phyloP scores from a whole-genome alignment of 164 flowering plant species.

The Nymphaea colorata region DNA sequence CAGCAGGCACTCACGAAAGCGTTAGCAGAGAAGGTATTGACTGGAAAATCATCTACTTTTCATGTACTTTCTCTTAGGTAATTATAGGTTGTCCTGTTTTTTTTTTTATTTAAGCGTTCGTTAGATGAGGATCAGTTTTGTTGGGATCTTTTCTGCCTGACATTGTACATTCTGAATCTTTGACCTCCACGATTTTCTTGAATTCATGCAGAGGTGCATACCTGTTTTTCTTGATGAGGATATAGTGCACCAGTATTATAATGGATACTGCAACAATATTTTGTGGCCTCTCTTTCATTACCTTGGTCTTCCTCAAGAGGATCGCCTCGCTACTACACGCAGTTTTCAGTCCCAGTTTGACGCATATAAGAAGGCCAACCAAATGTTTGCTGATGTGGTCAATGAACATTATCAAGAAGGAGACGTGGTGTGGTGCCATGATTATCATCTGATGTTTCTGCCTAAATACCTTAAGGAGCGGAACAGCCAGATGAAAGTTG shows the following conservation, averaged over 20 bases:
- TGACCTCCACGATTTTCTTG: neutral
- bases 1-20: constrained; percentile 73
- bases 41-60: too few species aligned
- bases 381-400: constrained; percentile 94
- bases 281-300: constrained; percentile 95
- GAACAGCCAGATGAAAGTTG: constrained; percentile 83
- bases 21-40: constrained; percentile 75
- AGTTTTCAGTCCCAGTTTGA: constrained; percentile 93
- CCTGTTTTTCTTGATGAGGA: constrained; percentile 96
- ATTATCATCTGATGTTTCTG: constrained; percentile 91
- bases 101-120: neutral
- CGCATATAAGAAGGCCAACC: constrained; percentile 86
- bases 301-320: constrained; percentile 96
- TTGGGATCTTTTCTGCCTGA: neutral
- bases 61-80: too few species aligned
- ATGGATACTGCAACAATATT: constrained; percentile 93
- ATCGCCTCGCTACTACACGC: constrained; percentile 84
- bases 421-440: constrained; percentile 94
- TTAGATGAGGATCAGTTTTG: neutral
- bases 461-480: constrained; percentile 74
- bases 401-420: constrained; percentile 65
- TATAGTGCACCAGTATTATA: constrained; percentile 81
- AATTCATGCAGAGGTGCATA: constrained; percentile 57
- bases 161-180: neutral
- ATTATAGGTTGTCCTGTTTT: too few species aligned